Evolutionary conservation across 2,329 filamentous ascomycete species (phyloP).

Genomic region (Colletotrichum brevisporum): DNA sequence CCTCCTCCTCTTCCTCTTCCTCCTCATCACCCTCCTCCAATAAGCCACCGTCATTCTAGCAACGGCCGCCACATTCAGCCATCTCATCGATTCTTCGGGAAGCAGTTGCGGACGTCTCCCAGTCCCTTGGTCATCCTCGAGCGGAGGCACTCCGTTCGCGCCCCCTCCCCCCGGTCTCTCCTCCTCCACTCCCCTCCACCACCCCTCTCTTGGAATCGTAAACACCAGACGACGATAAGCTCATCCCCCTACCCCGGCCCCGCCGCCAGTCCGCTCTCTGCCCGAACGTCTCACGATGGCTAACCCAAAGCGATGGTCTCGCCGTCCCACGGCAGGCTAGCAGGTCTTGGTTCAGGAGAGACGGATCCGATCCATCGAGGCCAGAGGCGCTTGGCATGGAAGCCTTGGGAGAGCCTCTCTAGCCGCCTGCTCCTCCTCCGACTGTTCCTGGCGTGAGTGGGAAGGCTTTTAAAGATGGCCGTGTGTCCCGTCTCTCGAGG

Average conservation of each 20-base stretch:
- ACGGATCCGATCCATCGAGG: slow-evolving; percentile 14
- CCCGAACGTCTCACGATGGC: slow-evolving; percentile 35
- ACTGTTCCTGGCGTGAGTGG: neutral
- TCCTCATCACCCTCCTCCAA: slow-evolving; percentile 7
- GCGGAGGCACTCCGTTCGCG: slow-evolving; percentile 28
- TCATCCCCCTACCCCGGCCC: slow-evolving; percentile 37
- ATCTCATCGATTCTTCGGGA: slow-evolving; percentile 12
- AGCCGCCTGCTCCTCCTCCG: too few species aligned
- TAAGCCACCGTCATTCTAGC: slow-evolving; percentile 24
- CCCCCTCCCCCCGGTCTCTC: slow-evolving; percentile 10
- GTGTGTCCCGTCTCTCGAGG: slow-evolving; percentile 21
- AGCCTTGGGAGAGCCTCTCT: slow-evolving; percentile 7
- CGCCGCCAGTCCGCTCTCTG: slow-evolving; percentile 32
- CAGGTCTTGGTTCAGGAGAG: slow-evolving; percentile 23
- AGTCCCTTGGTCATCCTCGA: neutral
- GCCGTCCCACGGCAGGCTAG: slow-evolving; percentile 23
- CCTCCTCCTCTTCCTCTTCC: slow-evolving; percentile 8
- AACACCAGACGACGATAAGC: slow-evolving; percentile 39
- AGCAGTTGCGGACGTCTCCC: neutral
- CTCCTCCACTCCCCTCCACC: slow-evolving; percentile 28
- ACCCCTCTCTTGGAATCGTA: slow-evolving; percentile 36
- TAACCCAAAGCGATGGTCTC: slow-evolving; percentile 30
- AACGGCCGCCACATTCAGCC: slow-evolving; percentile 21
- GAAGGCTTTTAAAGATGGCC: slow-evolving; percentile 32
- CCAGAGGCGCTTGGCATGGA: slow-evolving; percentile 9